Base-by-base conservation (phyloP, 2,329 filamentous ascomycete species). In the Alternaria sp. region DNA sequence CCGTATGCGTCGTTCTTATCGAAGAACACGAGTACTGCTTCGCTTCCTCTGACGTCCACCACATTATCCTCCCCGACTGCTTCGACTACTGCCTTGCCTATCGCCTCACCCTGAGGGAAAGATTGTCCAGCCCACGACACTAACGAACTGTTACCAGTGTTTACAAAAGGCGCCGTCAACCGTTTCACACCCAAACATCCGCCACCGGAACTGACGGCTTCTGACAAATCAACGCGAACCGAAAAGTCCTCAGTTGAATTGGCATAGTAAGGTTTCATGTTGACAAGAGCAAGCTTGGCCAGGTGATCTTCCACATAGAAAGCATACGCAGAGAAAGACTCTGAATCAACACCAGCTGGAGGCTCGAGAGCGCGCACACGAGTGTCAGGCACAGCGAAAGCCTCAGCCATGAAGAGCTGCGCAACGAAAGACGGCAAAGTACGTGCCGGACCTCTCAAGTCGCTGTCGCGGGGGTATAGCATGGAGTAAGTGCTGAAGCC, bases 401-500 rank as follows among this genome's bases (percentile, higher is more conserved):
- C 60, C 34, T 60, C 56, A 16, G 60, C 51, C 50, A 62, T 62
- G 34, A 62, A 60, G 0, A 62, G 51, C 7, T 62, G 60, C 10
- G 60, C 55, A n/a, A 62, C 44, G 20, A 62, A 62, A 2, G 58
- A 61, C 25, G 58, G 58, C 0, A 63, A 49, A 4, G 58, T 61
- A 4, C 61, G 57, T 14, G 61, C 49, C 3, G 57, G 58, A 5
- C 61, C 61, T 22, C 61, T 56, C n/a, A 56, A 22, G 12, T 61
- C 58, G 45, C 54, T 61, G 27, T 63, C 51, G 10, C 58, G 38
- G 6, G 61, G 61, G 28, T 63, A 63, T 5, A 63, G 58, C 54
- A 63, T 54, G 11, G 61, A 63, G 18, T 63, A 63, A 4, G 58
- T 63, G 50, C 58, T 61, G 28, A 54, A 63, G 1, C 61, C 61